Base-by-base conservation (phyloP, 805 yeast genomes). In the Tetrapisispora taiwanensis region DNA sequence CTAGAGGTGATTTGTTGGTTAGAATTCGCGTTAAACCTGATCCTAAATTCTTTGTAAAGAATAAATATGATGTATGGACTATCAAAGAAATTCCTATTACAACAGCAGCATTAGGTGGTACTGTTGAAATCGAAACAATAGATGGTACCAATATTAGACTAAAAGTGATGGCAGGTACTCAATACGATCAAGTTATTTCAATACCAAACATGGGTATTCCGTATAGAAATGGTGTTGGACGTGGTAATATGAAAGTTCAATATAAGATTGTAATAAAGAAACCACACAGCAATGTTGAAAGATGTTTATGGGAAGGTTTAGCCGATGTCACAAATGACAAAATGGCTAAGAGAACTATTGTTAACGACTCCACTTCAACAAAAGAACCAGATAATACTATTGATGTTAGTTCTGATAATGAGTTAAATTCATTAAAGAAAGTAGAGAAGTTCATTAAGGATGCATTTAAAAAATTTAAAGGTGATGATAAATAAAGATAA, bases 61-160 rank as follows among this genome's bases (percentile, higher is more conserved):
- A 83, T 30, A 74, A 76, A 51, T 54, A 54, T 43, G 81, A 85
- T 55, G 72, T 92, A 46, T 62, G 83, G 46, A 75, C 78, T 56
- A 70, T 72, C 24, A 77, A 80, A 39, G 77, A 78, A 36, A 79
- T 92, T 42, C 84, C 92, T 39, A 84, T 87, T 79, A 92, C 98
- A 1, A 92, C 98, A 0, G 98, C 98, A 1, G 88, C 96, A 0
- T 70, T 92, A 37, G 99, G 99, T 48, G 99, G 99, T 32, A 79
- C 77, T 37, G 74, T 92, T 19, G 78, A 82, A 40, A 76, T 92
- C n/a, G 97, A 97, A 30, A 90, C 98, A 0, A 75, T 92, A 24
- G 86, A 79, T 50, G 97, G 94, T 4, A 75, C 75, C 34, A 73
- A 73, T 30, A 69, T 94, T 42, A 83, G 87, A 62, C 66, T 92